phyloP scores from a whole-genome alignment of 2,329 filamentous ascomycete genomes.

The Fusarium poae region DNA sequence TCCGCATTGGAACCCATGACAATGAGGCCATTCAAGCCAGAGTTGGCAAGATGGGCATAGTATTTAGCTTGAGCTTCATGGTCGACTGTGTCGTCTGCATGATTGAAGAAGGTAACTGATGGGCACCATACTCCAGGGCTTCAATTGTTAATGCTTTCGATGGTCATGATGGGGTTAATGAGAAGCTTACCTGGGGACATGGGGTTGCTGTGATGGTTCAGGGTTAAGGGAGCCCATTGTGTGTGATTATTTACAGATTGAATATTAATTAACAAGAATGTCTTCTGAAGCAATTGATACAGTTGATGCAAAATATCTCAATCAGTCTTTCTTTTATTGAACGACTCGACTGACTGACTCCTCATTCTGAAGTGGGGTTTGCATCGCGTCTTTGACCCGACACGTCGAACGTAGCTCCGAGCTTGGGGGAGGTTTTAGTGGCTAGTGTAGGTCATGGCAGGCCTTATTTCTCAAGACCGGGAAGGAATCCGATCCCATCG shows the following conservation, averaged over 20 bases:
- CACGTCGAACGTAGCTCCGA: slow-evolving; percentile 12
- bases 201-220: slow-evolving; percentile 26
- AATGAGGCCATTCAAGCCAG: slow-evolving; percentile 65
- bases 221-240: slow-evolving; percentile 37
- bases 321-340: slow-evolving; percentile 21
- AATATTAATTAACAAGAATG: neutral
- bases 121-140: slow-evolving; percentile 60
- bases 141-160: neutral
- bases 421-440: neutral
- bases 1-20: slow-evolving; percentile 69
- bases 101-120: slow-evolving; percentile 67
- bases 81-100: slow-evolving; percentile 62
- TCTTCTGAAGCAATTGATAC: slow-evolving; percentile 5
- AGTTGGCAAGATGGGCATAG: slow-evolving; percentile 63
- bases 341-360: slow-evolving; percentile 17
- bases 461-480: neutral
- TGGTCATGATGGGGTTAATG: neutral
- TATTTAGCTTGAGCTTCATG: slow-evolving; percentile 63
- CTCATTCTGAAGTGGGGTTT: slow-evolving; percentile 37
- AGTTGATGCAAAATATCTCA: slow-evolving; percentile 8
- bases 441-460: no score
- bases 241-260: neutral
- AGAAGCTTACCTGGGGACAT: slow-evolving; percentile 46
- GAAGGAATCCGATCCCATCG: slow-evolving; percentile 17
- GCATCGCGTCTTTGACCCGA: slow-evolving; percentile 33